Conservation (phyloP, 257 asterid genomes). For the Ilex aquifolium region DNA sequence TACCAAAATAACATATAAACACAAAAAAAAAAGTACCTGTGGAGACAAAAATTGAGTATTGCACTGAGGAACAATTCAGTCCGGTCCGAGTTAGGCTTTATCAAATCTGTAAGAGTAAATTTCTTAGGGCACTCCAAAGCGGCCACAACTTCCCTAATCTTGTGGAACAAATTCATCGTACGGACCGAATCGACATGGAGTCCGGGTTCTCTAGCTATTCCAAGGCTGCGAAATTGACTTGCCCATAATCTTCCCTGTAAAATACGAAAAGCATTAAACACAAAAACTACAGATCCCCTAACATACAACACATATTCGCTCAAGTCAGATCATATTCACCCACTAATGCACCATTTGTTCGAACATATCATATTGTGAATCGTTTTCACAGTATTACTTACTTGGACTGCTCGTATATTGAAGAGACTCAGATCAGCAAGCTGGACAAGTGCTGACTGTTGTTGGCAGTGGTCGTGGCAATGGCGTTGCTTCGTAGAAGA, state of each 20-base stretch:
- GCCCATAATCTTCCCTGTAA: conserved; percentile 64
- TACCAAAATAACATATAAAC: not conserved
- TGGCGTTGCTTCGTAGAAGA: no score
- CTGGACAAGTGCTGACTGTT: no score
- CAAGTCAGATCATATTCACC: no score
- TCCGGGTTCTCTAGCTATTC: conserved; percentile 80
- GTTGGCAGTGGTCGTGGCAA: no score
- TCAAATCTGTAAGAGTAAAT: conserved; percentile 64
- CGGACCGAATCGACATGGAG: conserved; percentile 55
- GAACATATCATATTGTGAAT: no score
- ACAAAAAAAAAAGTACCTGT: conserved; percentile 38
- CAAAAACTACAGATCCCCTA: no score
- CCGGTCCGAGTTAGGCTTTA: conserved; percentile 71
- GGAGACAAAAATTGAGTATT: conserved; percentile 65
- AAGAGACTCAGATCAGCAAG: no score
- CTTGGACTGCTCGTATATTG: no score
- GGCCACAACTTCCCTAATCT: conserved; percentile 35
- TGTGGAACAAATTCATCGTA: conserved; percentile 43
- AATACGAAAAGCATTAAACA: no score
- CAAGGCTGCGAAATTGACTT: conserved; percentile 74
- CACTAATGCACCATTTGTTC: no score
- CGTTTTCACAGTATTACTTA: no score
- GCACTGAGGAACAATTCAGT: conserved; percentile 66
- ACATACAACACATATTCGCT: no score
- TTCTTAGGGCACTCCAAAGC: conserved; percentile 50